These are phyloP conservation scores for Phytophthora fragariae DNA, from an alignment of 352 stramenopile species.

Conservation along the genomic window DNA sequence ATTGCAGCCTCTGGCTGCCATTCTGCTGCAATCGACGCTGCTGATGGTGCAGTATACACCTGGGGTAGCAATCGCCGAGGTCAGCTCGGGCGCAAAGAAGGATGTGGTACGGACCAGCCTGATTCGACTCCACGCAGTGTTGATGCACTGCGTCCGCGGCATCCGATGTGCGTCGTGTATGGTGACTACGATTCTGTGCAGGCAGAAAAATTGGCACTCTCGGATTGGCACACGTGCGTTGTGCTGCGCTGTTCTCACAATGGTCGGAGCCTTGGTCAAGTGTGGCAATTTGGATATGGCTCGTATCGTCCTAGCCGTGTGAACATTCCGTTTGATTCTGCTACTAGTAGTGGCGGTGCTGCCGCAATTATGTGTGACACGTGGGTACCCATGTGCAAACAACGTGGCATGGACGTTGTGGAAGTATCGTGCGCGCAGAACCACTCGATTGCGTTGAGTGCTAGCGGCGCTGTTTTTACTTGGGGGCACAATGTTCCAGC, in stretches of 20 bases:
- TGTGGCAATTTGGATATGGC: constrained; percentile 86
- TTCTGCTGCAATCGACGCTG: constrained; percentile 66
- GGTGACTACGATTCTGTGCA: constrained; percentile 57
- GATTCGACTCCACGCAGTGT: constrained; percentile 65
- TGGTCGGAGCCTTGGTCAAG: constrained; percentile 62
- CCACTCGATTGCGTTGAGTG: constrained; percentile 80
- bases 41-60: constrained; percentile 64
- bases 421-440: constrained; percentile 79
- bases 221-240: constrained; percentile 78
- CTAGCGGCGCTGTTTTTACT: constrained; percentile 72
- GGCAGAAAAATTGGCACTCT: constrained; percentile 65
- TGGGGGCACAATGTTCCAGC: constrained; percentile 79
- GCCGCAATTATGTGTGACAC: constrained; percentile 56
- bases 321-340: constrained; percentile 49
- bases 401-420: constrained; percentile 63
- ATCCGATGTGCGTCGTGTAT: constrained; percentile 70
- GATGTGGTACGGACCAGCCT: constrained; percentile 69
- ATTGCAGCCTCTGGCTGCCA: constrained; percentile 79
- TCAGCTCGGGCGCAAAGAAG: constrained; percentile 82
- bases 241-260: constrained; percentile 68
- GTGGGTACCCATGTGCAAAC: constrained; percentile 67
- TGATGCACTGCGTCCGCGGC: constrained; percentile 58
- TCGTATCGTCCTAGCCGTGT: constrained; percentile 75
- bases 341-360: neutral
- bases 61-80: constrained; percentile 87